phyloP scores from a whole-genome alignment of 208 protist genomes.

The Porcisia hertigi region DNA sequence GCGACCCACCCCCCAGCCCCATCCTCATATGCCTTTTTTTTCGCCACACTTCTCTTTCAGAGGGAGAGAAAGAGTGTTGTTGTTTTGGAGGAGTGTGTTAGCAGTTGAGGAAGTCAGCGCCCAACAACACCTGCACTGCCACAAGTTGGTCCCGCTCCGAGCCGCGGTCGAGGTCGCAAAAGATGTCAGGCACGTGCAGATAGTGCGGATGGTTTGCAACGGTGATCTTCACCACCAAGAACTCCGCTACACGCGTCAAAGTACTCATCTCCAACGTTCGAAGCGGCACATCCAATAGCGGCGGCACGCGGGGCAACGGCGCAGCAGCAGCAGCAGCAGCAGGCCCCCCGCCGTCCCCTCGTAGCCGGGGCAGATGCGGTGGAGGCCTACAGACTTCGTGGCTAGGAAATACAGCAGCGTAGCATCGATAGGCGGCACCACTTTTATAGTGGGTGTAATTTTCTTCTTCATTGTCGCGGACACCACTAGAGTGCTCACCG shows the following conservation, averaged over 20 bases:
- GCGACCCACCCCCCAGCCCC: background rate
- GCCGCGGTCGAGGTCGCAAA: slow-evolving; percentile 36
- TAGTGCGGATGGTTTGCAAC: slow-evolving; percentile 26
- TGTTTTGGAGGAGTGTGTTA: background rate
- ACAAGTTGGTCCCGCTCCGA: slow-evolving; percentile 35
- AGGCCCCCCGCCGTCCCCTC: no score
- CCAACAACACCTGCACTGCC: slow-evolving; percentile 46
- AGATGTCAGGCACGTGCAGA: slow-evolving; percentile 30
- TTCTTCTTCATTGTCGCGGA: background rate
- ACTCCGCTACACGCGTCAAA: slow-evolving; percentile 43
- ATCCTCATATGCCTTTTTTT: no score
- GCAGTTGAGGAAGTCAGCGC: slow-evolving; percentile 49
- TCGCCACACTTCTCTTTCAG: no score
- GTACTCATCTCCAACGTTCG: slow-evolving; percentile 35
- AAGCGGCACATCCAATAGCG: slow-evolving; percentile 36
- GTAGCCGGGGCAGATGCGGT: background rate
- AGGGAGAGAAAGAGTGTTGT: no score
- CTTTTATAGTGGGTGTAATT: background rate
- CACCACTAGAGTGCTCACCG: background rate
- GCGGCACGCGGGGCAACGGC: background rate
- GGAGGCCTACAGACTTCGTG: slow-evolving; percentile 16
- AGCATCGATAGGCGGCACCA: slow-evolving; percentile 21
- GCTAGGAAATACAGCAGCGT: slow-evolving; percentile 20
- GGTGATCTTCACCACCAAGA: slow-evolving; percentile 42
- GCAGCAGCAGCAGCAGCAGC: background rate